These are phyloP conservation scores for Tuber borchii DNA, from an alignment of 495 filamentous ascomycete genomes.

Conservation along the genomic window DNA sequence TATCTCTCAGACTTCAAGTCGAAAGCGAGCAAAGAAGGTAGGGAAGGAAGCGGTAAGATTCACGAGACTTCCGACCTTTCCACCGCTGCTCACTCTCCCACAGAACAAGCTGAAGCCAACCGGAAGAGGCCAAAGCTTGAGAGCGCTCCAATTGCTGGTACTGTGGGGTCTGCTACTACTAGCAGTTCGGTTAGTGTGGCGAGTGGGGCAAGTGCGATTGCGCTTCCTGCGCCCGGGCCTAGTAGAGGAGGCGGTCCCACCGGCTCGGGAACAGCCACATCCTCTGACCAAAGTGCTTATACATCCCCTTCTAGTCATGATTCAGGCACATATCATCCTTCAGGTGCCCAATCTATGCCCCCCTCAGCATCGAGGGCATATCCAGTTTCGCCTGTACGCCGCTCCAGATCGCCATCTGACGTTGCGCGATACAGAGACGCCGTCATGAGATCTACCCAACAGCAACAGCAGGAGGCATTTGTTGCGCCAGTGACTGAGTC, in stretches of 20 bases:
- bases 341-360: slow-evolving; percentile 19
- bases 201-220: slow-evolving; percentile 20
- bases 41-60: slow-evolving; percentile 37
- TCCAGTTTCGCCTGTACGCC: slow-evolving; percentile 27
- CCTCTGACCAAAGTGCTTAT: slow-evolving; percentile 32
- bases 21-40: slow-evolving; percentile 51
- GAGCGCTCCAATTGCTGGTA: slow-evolving; percentile 10
- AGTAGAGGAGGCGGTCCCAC: slow-evolving; percentile 12
- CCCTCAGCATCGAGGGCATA: slow-evolving; percentile 22
- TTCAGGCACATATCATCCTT: slow-evolving; percentile 24
- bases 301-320: slow-evolving; percentile 38
- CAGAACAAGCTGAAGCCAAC: slow-evolving; percentile 35
- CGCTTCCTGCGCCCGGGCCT: slow-evolving; percentile 17
- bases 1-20: slow-evolving; percentile 70
- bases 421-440: slow-evolving; percentile 37
- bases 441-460: slow-evolving; percentile 24
- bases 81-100: slow-evolving; percentile 27
- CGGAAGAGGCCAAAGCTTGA: slow-evolving; percentile 39
- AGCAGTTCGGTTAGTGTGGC: slow-evolving; percentile 13
- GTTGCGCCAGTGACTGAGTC: slow-evolving; percentile 24
- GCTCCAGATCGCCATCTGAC: slow-evolving; percentile 33
- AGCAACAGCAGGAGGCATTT: slow-evolving; percentile 38
- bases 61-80: slow-evolving; percentile 17
- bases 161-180: slow-evolving; percentile 17
- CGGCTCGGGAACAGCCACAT: slow-evolving; percentile 26